These are phyloP conservation scores for Aspergillus ochraceoroseus DNA, from an alignment of 2,329 filamentous ascomycete species.

Conservation along the genomic window DNA sequence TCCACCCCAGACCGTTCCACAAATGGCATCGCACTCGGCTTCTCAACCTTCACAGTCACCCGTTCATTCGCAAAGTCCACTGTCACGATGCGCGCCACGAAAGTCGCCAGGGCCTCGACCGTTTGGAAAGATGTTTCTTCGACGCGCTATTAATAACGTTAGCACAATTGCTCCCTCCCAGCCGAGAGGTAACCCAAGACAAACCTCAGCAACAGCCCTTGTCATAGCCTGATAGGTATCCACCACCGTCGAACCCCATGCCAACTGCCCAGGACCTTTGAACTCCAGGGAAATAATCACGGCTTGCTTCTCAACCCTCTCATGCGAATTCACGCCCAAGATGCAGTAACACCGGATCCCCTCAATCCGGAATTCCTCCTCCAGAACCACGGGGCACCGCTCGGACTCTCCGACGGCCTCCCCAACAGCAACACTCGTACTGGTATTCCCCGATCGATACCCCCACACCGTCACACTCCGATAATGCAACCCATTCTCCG, in stretches of 20 bases:
- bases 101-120: constrained; percentile 49
- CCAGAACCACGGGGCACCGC: constrained; percentile 29
- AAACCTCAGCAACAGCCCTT: constrained; percentile 38
- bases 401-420: constrained; percentile 26
- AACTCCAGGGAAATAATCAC: constrained; percentile 43
- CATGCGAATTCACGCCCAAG: constrained; percentile 51
- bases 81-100: constrained; percentile 45
- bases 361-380: constrained; percentile 42
- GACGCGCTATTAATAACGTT: constrained; percentile 34
- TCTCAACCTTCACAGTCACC: constrained; percentile 48
- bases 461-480: constrained; percentile 35
- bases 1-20: constrained; percentile 48
- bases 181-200: too few relatives aligned
- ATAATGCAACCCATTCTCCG: constrained; percentile 41
- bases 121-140: constrained; percentile 49
- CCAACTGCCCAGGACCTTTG: constrained; percentile 30
- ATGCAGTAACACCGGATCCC: constrained; percentile 45
- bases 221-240: constrained; percentile 40
- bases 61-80: constrained; percentile 44
- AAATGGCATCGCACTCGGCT: constrained; percentile 49
- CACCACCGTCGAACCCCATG: constrained; percentile 33
- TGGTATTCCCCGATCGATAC: constrained; percentile 26
- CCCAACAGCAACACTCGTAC: constrained; percentile 7
- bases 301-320: constrained; percentile 49
- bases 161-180: too few relatives aligned